Base-by-base conservation (phyloP, 768 basidiomycete genomes). In the Suillus occidentalis region DNA sequence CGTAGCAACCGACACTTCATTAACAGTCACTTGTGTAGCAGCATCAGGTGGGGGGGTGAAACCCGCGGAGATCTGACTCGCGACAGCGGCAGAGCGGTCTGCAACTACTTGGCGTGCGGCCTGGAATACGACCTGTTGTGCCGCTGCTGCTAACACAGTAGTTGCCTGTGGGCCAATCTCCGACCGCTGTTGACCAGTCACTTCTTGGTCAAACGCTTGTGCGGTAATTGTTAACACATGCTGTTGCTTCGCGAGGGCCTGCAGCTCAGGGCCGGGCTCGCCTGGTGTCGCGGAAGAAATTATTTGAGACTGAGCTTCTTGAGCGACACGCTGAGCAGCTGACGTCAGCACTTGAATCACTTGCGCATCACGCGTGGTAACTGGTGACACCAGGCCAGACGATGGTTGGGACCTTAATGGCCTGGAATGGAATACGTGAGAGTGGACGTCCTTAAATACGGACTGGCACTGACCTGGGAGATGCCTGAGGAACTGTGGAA, bases 61-160 rank as follows among this genome's bases (percentile, higher is more conserved):
- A 20, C 82, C 82, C 5, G 80, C 79, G 10, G 76, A 78, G 28
- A 82, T 75, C 53, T 83, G 77, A 43, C 69, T 66, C 1, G 77
- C 81, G 2, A 79, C 79, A 3, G 78, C 81, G 13, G 79, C 80
- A 8, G 83, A 80, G 37, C 81, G 81, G 65, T 85, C 85, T 20
- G 84, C 82, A 25, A 82, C 84, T 22, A 85, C 84, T 62, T 85
- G 84, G 59, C 83, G 82, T 18, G 84, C 92, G 34, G 92, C 92
- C 71, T 91, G 87, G 40, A 92, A 82, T 55, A 94, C 92, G 63
- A 94, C 89, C 65, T 91, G 87, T 70, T 91, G 90, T 20, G 91
- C 92, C 5, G 91, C 92, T 14, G 86, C 87, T 6, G 89, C 90
- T 65, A 93, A 81, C 22, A 71, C 85, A 76, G 72, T 88, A 76